Evolutionary conservation across 805 yeast species (phyloP), one percentile per base, ranked within the genome.

Genomic region (Priceomyces castillae): DNA sequence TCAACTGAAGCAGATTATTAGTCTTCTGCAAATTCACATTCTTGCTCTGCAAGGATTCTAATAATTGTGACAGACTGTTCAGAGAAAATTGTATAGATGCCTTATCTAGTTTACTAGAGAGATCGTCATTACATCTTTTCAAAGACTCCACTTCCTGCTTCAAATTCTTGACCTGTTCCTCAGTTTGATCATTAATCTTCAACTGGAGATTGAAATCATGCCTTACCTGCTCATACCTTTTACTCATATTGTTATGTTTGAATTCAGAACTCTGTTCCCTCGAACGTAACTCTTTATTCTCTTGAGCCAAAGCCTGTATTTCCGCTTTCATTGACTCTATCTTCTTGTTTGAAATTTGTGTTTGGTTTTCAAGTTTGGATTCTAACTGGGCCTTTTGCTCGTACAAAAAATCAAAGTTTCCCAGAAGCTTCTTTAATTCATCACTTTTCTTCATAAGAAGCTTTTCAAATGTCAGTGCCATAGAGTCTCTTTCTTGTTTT

Each of bases 1-100:
- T 76, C 17, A 78, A 64, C 54, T 83, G 80, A 6, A 72, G 64
- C 40, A 80, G 64, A 46, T 78, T 76, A 47, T 76, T 74, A 4
- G 70, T 66, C 47, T 83, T 88, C 37, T 64, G 71, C 18, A 71
- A 48, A 30, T 57, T 60, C 11, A 59, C 46, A 76, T 57, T 61
- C 37, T 64, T 64, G 34, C 50, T 42, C 41, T 59, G 59, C 20
- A 66, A 47, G 31, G 39, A 51, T 17, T 59, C 57, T 30, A 46
- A 46, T 17, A 43, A 33, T 30, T 30, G 30, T 45, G 38, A 33
- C 20, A 37, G 20, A n/a, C 41, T 23, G 17, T 30, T 42, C 3
- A 35, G 30, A 15, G 39, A 39, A 10, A 48, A 17, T 20, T 48
- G 44, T 5, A 30, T 30, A 4, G 61, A 36, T n/a, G 45, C 41